These are phyloP conservation scores for Pseudopyrenochaeta lycopersici DNA, from an alignment of 2,329 filamentous ascomycete genomes.

Conservation along the genomic window DNA sequence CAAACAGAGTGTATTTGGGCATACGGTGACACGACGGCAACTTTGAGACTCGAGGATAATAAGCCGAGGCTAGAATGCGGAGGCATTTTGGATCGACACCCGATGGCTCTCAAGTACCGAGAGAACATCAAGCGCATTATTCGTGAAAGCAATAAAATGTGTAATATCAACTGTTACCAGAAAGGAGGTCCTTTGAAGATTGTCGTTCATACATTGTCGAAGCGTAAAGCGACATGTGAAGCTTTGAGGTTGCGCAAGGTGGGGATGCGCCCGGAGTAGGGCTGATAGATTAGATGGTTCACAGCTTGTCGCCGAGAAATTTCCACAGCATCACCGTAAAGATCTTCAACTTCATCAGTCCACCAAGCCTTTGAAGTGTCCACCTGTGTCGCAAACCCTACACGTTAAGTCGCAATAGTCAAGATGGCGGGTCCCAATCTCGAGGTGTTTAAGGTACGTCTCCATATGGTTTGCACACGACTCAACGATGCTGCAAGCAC, in stretches of 20 bases:
- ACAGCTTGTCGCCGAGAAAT: conserved; percentile 20
- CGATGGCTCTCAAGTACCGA: neutral
- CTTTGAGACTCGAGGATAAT: conserved; percentile 15
- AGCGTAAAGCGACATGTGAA: neutral
- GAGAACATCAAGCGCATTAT: neutral
- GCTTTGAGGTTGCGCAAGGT: neutral
- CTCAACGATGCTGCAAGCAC: neutral
- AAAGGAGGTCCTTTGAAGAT: too few species aligned
- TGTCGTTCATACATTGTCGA: neutral
- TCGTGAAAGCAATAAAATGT: too few species aligned
- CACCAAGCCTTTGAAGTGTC: neutral
- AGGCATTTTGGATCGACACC: conserved; percentile 7
- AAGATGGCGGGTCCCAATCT: conserved; percentile 85
- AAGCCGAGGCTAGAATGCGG: conserved; percentile 36
- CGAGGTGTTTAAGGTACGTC: conserved; percentile 87
- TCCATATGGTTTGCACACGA: conserved; percentile 12
- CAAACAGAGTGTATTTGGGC: neutral
- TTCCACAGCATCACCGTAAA: conserved; percentile 31
- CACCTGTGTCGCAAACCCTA: neutral
- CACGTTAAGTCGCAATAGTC: conserved; percentile 38
- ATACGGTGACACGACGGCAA: conserved; percentile 11
- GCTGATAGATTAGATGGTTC: neutral
- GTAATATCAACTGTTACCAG: too few species aligned
- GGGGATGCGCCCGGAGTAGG: neutral
- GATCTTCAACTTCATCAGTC: conserved; percentile 21